phyloP scores from a whole-genome alignment of 768 basidiomycete genomes.

The Mrakia frigida region DNA sequence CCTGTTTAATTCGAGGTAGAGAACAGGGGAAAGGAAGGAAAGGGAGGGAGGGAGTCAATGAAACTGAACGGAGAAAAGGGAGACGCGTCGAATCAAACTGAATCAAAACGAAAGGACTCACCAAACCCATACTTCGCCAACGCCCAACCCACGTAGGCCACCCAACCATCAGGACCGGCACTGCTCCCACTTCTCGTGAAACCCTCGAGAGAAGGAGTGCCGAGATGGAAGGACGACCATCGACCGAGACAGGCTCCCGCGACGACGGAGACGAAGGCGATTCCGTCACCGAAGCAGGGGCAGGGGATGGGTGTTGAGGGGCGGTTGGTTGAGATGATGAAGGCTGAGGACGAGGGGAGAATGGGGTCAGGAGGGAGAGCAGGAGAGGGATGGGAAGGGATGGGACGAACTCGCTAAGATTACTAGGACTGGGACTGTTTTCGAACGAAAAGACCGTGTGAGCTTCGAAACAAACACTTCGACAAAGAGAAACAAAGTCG shows the following conservation, averaged over 20 bases:
- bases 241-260: constrained; percentile 64
- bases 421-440: too few species aligned
- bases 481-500: too few species aligned
- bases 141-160: not conserved
- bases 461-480: too few species aligned
- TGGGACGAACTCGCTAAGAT: too few species aligned
- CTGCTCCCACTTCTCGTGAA: too few species aligned
- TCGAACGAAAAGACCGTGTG: too few species aligned
- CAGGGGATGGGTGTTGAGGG: constrained; percentile 95
- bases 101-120: not conserved
- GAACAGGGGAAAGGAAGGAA: too few species aligned
- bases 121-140: constrained; percentile 12
- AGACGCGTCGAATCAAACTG: too few species aligned
- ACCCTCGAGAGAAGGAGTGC: not conserved
- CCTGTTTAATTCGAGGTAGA: not conserved
- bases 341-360: not conserved
- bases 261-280: constrained; percentile 81
- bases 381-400: too few species aligned
- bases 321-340: constrained; percentile 12
- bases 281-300: constrained; percentile 96
- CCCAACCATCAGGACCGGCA: too few species aligned
- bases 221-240: constrained; percentile 50
- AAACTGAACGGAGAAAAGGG: too few species aligned
- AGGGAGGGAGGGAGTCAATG: not conserved
- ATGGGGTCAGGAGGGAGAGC: constrained; percentile 39